Base-by-base conservation (phyloP, 2,329 filamentous ascomycete species). In the Chaetomium sp. region DNA sequence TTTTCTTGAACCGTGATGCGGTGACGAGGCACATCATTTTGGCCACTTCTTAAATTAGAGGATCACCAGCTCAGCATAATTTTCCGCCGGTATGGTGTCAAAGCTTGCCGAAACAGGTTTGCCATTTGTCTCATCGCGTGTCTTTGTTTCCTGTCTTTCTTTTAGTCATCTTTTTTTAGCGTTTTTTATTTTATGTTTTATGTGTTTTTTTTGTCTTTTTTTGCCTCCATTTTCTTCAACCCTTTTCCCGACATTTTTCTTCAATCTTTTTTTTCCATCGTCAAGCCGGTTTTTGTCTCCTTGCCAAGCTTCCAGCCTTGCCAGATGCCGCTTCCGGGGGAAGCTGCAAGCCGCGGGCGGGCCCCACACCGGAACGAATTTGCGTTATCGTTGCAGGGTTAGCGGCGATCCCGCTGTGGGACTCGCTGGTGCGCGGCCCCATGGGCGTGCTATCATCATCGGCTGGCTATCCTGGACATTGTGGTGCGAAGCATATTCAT, bases 351-450 rank as follows among this genome's bases (percentile, higher is more conserved):
- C 33, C 7, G n/a, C 12, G 37, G 10, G 8, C 36, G 36, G 14
- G 27, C 27, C 40, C 49, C 37, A 40, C 6, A 12, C 44, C 27
- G 12, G 49, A 44, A 34, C 34, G 42, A 40, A 11, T 48, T 27
- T 27, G 19, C 37, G 37, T 38, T 9, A 8, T 8, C 8, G 12
- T 38, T 35, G 42, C 55, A 43, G 44, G 56, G 56, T 10, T 54
- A 34, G 34, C 19, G 53, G 37, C 49, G 56, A 58, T 58, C 56
- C 53, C 49, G 53, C 50, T 33, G 45, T 38, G 56, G 53, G 46
- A 43, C 49, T 49, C 32, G 49, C 32, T 27, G 5, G n/a, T 12
- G 27, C 9, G 46, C 45, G 41, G 53, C 49, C 49, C 5, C 8
- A 53, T 58, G 41, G 56, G 19, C 19, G 19, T 27, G 19, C 19